phyloP scores from a whole-genome alignment of 1,139 yeast species.

The Meyerozyma athensensis region DNA sequence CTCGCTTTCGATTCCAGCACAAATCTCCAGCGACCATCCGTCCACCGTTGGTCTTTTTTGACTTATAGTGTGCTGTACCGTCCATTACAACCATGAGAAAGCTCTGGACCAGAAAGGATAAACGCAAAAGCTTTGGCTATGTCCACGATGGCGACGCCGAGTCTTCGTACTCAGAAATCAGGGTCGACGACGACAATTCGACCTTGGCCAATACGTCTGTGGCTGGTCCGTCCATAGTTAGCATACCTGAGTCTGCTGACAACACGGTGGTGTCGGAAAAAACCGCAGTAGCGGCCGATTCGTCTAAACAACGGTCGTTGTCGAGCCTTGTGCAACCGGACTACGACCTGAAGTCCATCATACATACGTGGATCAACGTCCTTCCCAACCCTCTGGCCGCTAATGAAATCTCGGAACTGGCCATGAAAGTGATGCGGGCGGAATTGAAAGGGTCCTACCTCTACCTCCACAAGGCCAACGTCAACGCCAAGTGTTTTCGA shows the following conservation, averaged over 20 bases:
- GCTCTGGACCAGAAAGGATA: constrained; percentile 29
- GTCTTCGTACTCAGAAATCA: constrained; percentile 9
- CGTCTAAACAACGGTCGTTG: constrained; percentile 5
- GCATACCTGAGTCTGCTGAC: constrained; percentile 5
- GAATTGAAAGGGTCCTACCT: constrained; percentile 64
- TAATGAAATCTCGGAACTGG: constrained; percentile 33
- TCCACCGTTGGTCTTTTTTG: neutral
- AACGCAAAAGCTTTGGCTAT: constrained; percentile 18
- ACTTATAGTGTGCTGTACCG: no score
- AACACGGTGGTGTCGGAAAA: constrained; percentile 2
- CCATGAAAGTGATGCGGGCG: constrained; percentile 48
- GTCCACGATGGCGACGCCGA: constrained; percentile 3
- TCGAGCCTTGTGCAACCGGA: constrained; percentile 21
- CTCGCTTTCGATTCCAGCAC: no score
- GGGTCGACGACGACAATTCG: constrained; percentile 12
- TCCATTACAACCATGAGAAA: constrained; percentile 19
- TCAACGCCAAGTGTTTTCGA: constrained; percentile 43
- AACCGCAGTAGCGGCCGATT: constrained; percentile 1
- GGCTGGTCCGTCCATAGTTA: constrained; percentile 3
- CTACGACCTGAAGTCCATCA: constrained; percentile 28
- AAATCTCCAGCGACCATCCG: no score
- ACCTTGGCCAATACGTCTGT: constrained; percentile 11
- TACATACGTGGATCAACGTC: constrained; percentile 44
- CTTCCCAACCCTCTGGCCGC: constrained; percentile 28
- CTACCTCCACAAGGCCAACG: constrained; percentile 46